These are phyloP conservation scores for Fusarium palustre DNA, from an alignment of 2,329 filamentous ascomycete species.

Conservation along the genomic window DNA sequence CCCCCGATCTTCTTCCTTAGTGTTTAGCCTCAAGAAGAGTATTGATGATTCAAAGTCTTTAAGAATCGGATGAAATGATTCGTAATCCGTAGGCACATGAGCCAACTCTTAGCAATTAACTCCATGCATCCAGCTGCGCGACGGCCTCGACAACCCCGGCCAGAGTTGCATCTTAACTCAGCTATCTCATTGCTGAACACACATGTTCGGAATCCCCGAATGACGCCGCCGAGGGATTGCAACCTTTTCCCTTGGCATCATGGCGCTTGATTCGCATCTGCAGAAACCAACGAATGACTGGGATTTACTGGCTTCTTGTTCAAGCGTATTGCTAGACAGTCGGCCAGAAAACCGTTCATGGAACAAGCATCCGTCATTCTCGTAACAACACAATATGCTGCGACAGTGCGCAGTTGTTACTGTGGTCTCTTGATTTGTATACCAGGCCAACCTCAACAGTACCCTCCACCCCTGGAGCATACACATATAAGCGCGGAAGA, in stretches of 20 bases:
- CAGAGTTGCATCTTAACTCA: slow-evolving; percentile 7
- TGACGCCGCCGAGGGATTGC: background rate
- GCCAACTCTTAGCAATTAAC: background rate
- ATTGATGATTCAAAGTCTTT: background rate
- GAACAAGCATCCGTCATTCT: background rate
- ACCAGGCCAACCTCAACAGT: no score
- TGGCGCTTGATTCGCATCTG: background rate
- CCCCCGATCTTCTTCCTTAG: background rate
- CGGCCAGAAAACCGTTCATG: background rate
- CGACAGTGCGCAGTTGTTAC: no score
- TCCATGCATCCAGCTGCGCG: slow-evolving; percentile 3
- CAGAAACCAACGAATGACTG: background rate
- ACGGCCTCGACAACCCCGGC: background rate
- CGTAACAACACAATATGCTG: background rate
- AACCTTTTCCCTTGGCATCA: background rate
- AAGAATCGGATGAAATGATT: background rate
- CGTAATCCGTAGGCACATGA: background rate
- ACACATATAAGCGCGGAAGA: background rate
- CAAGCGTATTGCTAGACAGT: background rate
- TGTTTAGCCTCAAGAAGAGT: background rate
- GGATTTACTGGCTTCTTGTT: background rate
- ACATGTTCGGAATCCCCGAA: slow-evolving; percentile 8
- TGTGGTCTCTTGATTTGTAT: no score
- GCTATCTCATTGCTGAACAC: background rate
- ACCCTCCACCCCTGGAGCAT: no score